Evolutionary conservation across 148 eudicot genomes (phyloP), one percentile per base, ranked within the genome.

Genomic region (Vaccinium darrowii): DNA sequence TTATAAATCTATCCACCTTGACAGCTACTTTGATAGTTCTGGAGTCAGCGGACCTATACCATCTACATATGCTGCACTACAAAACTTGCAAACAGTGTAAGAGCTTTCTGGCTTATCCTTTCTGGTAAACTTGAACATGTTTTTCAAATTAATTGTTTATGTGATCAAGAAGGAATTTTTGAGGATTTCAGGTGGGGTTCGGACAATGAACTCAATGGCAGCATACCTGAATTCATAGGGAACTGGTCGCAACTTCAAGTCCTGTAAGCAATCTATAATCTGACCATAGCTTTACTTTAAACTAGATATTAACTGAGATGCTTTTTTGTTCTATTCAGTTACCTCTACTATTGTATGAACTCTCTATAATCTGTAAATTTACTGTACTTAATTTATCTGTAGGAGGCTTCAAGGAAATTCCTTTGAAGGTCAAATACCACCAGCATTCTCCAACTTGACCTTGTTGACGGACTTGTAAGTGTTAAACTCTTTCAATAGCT

Each of bases 351-450:
- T 23, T 23, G 73, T 12, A 69, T 63, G 71, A 1, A 9, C 14
- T 23, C 2, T 23, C 14, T n/a, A 2, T 3, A 65, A 69, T 1
- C 8, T 19, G 10, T 69, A 60, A 54, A 57, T 58, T 19, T 43
- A 47, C 7, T 54, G 5, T 76, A 39, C 19, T 54, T 84, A 23
- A 65, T 82, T 12, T 81, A 25, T 47, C 52, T 82, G 49, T 85
- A 91, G 95, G 92, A 89, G 92, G 91, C 72, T 94, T 79, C 91
- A 91, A 85, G 96, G 96, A 79, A 92, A 90, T 81, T 85, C 93
- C 51, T 92, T 93, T 86, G 85, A 76, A 51, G 94, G 98, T 79
- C 86, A 92, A 82, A 91, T 92, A 84, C 96, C 98, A 80, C 80
- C 90, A 39, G 72, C 91, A 6, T 86, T 91, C 78, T 86, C 94